A percentile compares a stretch with the other conserved stretches of the same genome.
Evolutionary conservation across 208 protist genomes (phyloP).

Genomic region (Polymyxa betae): DNA sequence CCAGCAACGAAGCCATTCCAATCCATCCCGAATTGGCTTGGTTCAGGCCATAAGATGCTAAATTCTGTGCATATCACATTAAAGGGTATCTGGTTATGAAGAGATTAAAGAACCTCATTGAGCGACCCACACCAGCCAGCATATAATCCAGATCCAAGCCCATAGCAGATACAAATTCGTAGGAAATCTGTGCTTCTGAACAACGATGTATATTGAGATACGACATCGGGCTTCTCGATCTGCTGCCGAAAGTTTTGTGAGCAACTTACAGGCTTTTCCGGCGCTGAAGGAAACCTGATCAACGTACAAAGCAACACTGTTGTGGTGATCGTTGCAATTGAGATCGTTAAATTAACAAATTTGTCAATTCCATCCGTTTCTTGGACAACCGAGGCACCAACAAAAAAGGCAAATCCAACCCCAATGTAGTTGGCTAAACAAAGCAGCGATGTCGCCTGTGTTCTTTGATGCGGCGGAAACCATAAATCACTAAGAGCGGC

Average conservation of each 20-base stretch:
- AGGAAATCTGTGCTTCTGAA: background rate
- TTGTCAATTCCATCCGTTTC: background rate
- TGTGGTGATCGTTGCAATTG: background rate
- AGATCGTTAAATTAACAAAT: background rate
- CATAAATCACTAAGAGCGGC: background rate
- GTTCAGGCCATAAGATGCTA: background rate
- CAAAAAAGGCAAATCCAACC: conserved; percentile 38
- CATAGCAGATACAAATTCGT: background rate
- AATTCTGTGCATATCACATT: background rate
- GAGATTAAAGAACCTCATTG: background rate
- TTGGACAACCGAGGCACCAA: background rate
- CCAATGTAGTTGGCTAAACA: conserved; percentile 20
- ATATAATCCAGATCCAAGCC: conserved; percentile 28
- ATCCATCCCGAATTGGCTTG: conserved; percentile 3
- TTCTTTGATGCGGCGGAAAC: conserved; percentile 20
- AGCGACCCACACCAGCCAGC: conserved; percentile 13
- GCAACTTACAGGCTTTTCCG: background rate
- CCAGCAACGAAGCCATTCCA: background rate
- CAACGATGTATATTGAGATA: background rate
- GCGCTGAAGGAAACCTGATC: background rate
- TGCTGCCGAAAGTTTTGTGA: background rate
- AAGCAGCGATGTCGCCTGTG: conserved; percentile 4
- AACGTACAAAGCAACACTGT: background rate
- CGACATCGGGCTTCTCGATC: too few relatives aligned
- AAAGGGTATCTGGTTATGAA: background rate